Conservation (phyloP, 495 filamentous ascomycete species). For the Hypoxylon fragiforme region DNA sequence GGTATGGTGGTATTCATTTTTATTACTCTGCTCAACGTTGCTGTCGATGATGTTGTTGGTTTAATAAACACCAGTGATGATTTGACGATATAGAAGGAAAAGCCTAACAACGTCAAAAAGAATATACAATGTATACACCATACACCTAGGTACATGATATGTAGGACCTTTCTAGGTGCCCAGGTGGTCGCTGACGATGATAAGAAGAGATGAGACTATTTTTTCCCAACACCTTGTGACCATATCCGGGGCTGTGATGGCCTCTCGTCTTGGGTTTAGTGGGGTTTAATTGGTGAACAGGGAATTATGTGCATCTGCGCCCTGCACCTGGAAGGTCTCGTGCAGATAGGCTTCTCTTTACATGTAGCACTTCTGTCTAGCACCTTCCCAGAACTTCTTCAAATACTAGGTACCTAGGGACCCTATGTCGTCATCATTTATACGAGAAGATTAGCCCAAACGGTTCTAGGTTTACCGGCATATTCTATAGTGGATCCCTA, state of each 20-base stretch:
- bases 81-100: too few species aligned
- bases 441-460: too few species aligned
- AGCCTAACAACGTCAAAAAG: too few species aligned
- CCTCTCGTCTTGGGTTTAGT: slow-evolving; percentile 17
- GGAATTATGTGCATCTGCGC: slow-evolving; percentile 25
- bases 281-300: slow-evolving; percentile 19
- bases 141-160: background rate
- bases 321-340: slow-evolving; percentile 23
- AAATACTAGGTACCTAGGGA: too few species aligned
- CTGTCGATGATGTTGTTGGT: too few species aligned
- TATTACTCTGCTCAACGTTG: background rate
- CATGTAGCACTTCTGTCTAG: too few species aligned
- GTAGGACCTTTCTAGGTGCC: slow-evolving; percentile 4
- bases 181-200: slow-evolving; percentile 20
- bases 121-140: background rate
- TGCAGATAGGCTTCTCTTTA: slow-evolving; percentile 11
- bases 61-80: too few species aligned
- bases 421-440: too few species aligned
- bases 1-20: too few species aligned
- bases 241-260: slow-evolving; percentile 29
- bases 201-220: slow-evolving; percentile 29
- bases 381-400: too few species aligned
- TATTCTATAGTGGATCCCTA: background rate
- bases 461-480: too few species aligned
- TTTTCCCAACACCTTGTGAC: slow-evolving; percentile 28